phyloP scores from a whole-genome alignment of 2,329 filamentous ascomycete genomes.

The Penicillium janthinellum region DNA sequence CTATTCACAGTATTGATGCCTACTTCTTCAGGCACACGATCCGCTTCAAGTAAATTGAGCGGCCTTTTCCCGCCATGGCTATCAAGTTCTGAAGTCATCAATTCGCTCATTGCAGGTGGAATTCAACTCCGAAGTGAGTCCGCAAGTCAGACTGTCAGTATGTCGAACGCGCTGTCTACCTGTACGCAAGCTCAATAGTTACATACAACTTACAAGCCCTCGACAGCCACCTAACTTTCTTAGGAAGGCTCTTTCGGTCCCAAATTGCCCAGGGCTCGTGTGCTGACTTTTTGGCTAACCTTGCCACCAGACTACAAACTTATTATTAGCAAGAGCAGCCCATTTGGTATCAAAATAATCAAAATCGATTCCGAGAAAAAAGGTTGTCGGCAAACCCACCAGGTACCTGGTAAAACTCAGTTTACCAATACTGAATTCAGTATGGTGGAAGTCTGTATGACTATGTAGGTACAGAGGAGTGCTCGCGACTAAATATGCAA shows the following conservation, averaged over 20 bases:
- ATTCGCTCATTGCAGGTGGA: not conserved
- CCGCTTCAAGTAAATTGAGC: conserved; percentile 7
- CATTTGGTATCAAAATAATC: not conserved
- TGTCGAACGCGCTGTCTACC: not conserved
- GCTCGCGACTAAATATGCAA: not conserved
- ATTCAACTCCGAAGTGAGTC: not conserved
- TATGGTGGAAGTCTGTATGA: too few relatives aligned
- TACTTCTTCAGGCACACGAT: not conserved
- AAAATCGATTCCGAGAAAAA: not conserved
- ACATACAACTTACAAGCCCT: not conserved
- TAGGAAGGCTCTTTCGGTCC: conserved; percentile 9
- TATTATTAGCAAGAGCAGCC: not conserved
- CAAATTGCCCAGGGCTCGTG: not conserved
- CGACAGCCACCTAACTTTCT: conserved; percentile 2
- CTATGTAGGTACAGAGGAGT: too few relatives aligned
- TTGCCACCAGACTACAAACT: not conserved
- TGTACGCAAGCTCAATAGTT: not conserved
- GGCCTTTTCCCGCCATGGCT: not conserved
- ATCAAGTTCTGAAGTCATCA: not conserved
- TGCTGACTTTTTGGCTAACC: not conserved
- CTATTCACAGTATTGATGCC: conserved; percentile 9
- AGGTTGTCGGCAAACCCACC: not conserved
- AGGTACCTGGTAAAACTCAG: not conserved
- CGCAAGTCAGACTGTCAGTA: not conserved
- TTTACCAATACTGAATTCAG: not conserved